A percentile compares a stretch with the other conserved stretches of the same genome.
Conservation (phyloP, 371 early-diverging fungal species). For the Mucor indicus region DNA sequence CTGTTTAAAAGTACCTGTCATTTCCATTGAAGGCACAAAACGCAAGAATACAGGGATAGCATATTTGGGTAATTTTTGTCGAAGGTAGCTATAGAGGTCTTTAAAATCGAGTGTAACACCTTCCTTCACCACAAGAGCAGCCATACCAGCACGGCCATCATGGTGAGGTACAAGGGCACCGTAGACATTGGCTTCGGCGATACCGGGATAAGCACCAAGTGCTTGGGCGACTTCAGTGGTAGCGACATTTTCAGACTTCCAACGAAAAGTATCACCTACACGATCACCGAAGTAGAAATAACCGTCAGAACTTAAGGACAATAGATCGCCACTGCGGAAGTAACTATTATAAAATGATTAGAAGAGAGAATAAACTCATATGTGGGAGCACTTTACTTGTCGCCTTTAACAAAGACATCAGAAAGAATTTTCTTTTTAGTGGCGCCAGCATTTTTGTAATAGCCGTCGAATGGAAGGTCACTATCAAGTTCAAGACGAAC, state of each 20-base stretch:
- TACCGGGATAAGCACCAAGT: slow-evolving; percentile 51
- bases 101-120: slow-evolving; percentile 20
- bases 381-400: slow-evolving; percentile 12
- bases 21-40: slow-evolving; percentile 39
- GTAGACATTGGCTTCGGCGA: slow-evolving; percentile 65
- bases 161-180: slow-evolving; percentile 48
- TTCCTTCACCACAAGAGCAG: slow-evolving; percentile 46
- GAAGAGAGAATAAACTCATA: not conserved
- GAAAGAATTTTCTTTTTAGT: slow-evolving; percentile 47
- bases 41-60: slow-evolving; percentile 62
- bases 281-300: slow-evolving; percentile 74
- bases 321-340: slow-evolving; percentile 70
- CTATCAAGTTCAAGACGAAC: slow-evolving; percentile 23
- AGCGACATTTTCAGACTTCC: slow-evolving; percentile 71
- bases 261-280: slow-evolving; percentile 73
- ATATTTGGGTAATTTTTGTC: slow-evolving; percentile 54
- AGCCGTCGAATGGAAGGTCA: slow-evolving; percentile 28
- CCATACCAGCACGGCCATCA: slow-evolving; percentile 77
- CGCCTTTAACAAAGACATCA: slow-evolving; percentile 28
- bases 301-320: slow-evolving; percentile 51
- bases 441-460: slow-evolving; percentile 42
- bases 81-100: slow-evolving; percentile 27
- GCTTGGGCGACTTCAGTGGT: slow-evolving; percentile 65
- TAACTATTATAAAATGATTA: slow-evolving; percentile 31
- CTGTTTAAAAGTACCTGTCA: slow-evolving; percentile 59